Evolutionary conservation across 2,329 filamentous ascomycete genomes (phyloP), one percentile per base, ranked within the genome.

Genomic region (Periglandula ipomoeae): DNA sequence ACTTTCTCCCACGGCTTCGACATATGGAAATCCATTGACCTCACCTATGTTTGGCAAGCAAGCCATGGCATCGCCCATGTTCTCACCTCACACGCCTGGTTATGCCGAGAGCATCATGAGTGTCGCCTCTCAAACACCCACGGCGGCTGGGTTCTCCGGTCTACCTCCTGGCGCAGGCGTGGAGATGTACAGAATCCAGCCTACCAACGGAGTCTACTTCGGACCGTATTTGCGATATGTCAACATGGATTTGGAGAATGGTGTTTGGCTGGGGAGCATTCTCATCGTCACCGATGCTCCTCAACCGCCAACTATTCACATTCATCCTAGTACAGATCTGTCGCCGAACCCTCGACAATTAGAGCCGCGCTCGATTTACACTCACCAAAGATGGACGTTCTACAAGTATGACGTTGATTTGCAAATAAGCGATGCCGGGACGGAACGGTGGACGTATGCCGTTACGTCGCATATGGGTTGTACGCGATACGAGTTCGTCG

Each of bases 191-290:
- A 93, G 93, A 63, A 82, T 96, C 37, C 82, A 85, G 49, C 90
- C 93, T 1, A 95, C 89, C 0, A 98, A 98, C 57, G 89, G 89
- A 4, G 93, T 98, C 2, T 98, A 98, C 69, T 98, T 98, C 67
- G 93, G 93, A 0, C 93, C 93, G 0, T 97, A 97, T 62, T 72
- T 98, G 43, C 79, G 93, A 59, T 98, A 98, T 62, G 87, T 87
- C 26, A 98, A 98, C 60, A 97, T 98, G 89, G 89, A 98, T 56
- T 68, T 97, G 42, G 90, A 97, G 62, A 84, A 84, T 54, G 90
- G 93, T 1, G 62, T 89, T 10, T 98, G 93, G 93, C 73, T 91
- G 17, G 93, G 93, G 17, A 96, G 90, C 41, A 95, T 98, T 58
- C 74, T 98, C 64, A 79, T 98, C 34, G 84, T 97, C 23, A 95